phyloP scores from a whole-genome alignment of 345 rosid genomes.

The Dovyalis caffra region DNA sequence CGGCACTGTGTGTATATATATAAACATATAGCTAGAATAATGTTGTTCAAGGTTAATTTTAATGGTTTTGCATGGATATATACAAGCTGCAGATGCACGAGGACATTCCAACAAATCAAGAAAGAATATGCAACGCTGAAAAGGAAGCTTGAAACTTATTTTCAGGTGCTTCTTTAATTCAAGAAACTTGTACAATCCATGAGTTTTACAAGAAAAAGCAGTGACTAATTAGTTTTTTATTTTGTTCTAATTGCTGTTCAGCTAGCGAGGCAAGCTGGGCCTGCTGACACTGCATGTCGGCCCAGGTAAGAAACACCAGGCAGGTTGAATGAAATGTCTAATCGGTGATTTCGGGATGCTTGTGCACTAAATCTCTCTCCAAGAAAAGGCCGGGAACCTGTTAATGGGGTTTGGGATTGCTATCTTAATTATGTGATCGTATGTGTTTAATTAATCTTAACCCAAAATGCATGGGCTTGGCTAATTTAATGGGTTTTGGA shows the following conservation, averaged over 20 bases:
- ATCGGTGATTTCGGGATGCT: too few relatives aligned
- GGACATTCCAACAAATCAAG: conserved; percentile 78
- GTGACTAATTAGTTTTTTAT: background rate
- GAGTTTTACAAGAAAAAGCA: background rate
- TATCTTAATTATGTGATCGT: too few relatives aligned
- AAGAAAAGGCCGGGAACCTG: too few relatives aligned
- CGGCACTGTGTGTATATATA: too few relatives aligned
- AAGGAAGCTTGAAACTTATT: conserved; percentile 82
- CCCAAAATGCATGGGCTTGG: too few relatives aligned
- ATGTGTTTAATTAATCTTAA: too few relatives aligned
- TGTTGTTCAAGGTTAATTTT: background rate
- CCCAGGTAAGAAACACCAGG: conserved; percentile 34
- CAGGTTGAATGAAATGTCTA: too few relatives aligned
- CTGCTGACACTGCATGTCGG: conserved; percentile 54
- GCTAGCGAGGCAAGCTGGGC: conserved; percentile 85
- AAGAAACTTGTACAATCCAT: background rate
- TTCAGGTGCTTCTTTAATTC: conserved; percentile 47
- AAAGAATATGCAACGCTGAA: conserved; percentile 71
- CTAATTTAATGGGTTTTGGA: too few relatives aligned
- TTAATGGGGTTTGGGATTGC: too few relatives aligned
- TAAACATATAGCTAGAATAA: too few relatives aligned
- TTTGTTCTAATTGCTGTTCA: conserved; percentile 22
- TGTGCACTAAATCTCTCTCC: too few relatives aligned
- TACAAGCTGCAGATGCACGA: conserved; percentile 52
- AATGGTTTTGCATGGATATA: conserved; percentile 4